These are phyloP conservation scores for Wickerhamomyces chambardii DNA, from an alignment of 805 yeast species.

Conservation along the genomic window DNA sequence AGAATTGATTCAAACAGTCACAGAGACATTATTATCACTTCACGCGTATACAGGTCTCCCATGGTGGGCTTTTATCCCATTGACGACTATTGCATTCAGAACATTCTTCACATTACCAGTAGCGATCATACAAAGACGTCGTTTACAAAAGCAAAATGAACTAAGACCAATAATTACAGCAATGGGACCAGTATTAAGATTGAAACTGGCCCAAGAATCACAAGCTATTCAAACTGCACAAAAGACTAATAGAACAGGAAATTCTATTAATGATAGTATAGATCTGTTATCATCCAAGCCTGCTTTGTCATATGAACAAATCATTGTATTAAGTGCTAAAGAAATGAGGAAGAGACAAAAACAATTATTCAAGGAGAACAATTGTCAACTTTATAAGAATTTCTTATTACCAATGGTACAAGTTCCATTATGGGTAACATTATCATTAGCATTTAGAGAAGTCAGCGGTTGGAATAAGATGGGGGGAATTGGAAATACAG, in stretches of 20 bases:
- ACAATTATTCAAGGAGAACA: constrained; percentile 51
- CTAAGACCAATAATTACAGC: constrained; percentile 67
- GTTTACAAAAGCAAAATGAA: constrained; percentile 62
- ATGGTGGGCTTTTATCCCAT: constrained; percentile 79
- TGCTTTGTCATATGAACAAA: constrained; percentile 68
- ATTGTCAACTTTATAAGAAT: constrained; percentile 78
- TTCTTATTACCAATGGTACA: constrained; percentile 70
- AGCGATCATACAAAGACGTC: constrained; percentile 60
- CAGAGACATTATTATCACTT: constrained; percentile 29
- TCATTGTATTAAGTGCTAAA: constrained; percentile 61
- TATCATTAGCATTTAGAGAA: constrained; percentile 68
- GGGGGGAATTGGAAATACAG: constrained; percentile 17
- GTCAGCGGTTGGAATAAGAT: constrained; percentile 49
- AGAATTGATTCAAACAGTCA: constrained; percentile 10
- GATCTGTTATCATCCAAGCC: constrained; percentile 11
- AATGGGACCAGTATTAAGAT: constrained; percentile 64
- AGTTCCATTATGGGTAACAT: constrained; percentile 77
- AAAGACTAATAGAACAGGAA: constrained; percentile 13
- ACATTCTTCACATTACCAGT: constrained; percentile 67
- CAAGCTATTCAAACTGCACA: constrained; percentile 9
- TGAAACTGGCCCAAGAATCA: constrained; percentile 32
- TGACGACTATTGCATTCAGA: constrained; percentile 59
- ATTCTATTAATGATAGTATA: constrained; percentile 4
- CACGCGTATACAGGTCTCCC: constrained; percentile 60
- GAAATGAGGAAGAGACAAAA: constrained; percentile 75